A percentile compares a stretch with the other conserved stretches of the same genome.
Conservation (phyloP, 2,329 filamentous ascomycete species). For the Rugonectria rugulosa region DNA sequence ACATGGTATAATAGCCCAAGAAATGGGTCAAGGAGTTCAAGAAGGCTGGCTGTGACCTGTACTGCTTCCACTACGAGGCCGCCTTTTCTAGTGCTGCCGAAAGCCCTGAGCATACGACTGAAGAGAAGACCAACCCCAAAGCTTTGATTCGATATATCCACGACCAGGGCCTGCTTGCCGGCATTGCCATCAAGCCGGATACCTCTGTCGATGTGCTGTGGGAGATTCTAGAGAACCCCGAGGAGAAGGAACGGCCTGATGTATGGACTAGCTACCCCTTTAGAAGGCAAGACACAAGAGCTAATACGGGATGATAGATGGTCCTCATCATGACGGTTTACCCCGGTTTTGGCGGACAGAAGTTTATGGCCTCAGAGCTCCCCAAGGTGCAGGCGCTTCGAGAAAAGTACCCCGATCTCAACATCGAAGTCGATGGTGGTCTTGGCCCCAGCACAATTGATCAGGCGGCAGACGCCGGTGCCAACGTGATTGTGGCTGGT, state of each 20-base stretch:
- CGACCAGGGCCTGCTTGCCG: conserved; percentile 84
- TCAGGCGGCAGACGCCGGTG: conserved; percentile 91
- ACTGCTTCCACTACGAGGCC: conserved; percentile 99
- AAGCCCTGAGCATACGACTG: conserved; percentile 73
- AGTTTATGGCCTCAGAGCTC: conserved; percentile 96
- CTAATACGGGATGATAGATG: conserved; percentile 69
- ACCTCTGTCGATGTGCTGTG: conserved; percentile 92
- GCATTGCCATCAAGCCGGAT: conserved; percentile 93
- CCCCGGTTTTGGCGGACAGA: conserved; percentile 96
- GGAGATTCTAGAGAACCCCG: conserved; percentile 80
- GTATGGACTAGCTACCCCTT: conserved; percentile 67
- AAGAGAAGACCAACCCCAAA: conserved; percentile 78
- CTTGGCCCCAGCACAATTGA: conserved; percentile 89
- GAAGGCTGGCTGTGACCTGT: conserved; percentile 94
- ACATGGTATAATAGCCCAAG: conserved; percentile 72
- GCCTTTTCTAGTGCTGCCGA: conserved; percentile 89
- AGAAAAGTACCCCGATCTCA: conserved; percentile 84
- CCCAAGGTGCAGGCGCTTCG: conserved; percentile 90
- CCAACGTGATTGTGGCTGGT: conserved; percentile 97
- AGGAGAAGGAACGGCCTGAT: conserved; percentile 83
- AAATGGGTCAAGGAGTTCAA: conserved; percentile 98
- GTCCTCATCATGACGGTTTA: conserved; percentile 98
- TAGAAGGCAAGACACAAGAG: not conserved
- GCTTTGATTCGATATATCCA: conserved; percentile 93
- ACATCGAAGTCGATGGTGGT: conserved; percentile 97